Evolutionary conservation across 257 asterid species (phyloP).

Genomic region (Fraxinus anomala): DNA sequence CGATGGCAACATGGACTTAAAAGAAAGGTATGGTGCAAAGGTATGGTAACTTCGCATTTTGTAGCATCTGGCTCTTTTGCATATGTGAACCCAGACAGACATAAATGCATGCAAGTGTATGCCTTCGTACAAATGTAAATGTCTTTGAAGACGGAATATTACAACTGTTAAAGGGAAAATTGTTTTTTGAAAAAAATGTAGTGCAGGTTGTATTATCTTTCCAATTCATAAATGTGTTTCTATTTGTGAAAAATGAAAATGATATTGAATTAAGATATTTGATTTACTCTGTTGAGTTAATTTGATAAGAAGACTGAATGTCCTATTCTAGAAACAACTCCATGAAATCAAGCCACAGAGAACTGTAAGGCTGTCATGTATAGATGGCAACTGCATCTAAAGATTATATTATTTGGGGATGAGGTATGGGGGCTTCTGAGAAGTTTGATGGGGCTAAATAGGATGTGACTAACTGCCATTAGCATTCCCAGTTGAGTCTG

Average conservation of each 20-base stretch:
- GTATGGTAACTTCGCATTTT: slow-evolving; percentile 50
- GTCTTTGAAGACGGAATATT: neutral
- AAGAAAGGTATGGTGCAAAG: slow-evolving; percentile 97
- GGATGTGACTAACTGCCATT: neutral
- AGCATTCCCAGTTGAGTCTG: neutral
- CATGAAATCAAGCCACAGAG: neutral
- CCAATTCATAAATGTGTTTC: neutral
- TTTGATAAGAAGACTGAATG: neutral
- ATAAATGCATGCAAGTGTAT: slow-evolving; percentile 15
- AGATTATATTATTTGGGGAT: neutral
- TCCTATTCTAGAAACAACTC: neutral
- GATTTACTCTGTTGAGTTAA: slow-evolving; percentile 8
- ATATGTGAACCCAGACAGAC: slow-evolving; percentile 4
- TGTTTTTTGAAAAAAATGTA: neutral
- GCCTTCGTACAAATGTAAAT: neutral
- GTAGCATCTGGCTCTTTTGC: slow-evolving; percentile 19
- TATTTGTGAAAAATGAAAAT: neutral
- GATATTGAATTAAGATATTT: neutral
- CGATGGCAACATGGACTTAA: slow-evolving; percentile 86
- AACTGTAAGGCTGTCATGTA: neutral
- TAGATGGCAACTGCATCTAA: neutral
- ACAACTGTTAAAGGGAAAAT: neutral
- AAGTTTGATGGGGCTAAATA: neutral
- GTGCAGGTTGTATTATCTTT: neutral
- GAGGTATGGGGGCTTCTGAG: neutral